phyloP scores from a whole-genome alignment of 768 basidiomycete species.

The Phylloporus rhodoxanthus region DNA sequence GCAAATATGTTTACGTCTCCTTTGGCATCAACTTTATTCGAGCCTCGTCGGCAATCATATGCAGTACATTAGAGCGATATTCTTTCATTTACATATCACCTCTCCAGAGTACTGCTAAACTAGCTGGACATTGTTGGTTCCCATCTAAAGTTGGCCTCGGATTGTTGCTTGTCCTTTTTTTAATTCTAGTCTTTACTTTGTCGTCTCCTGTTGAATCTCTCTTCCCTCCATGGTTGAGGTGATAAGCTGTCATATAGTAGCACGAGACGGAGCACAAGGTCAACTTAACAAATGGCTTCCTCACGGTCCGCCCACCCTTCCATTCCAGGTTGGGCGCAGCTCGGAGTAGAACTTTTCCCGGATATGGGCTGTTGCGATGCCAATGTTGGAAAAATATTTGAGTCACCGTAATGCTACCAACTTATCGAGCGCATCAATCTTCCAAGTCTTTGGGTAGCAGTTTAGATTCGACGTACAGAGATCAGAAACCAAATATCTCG shows the following conservation, averaged over 20 bases:
- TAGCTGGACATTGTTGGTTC: constrained; percentile 24
- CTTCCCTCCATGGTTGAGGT: not conserved
- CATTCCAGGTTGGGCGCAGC: no score
- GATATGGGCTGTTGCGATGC: no score
- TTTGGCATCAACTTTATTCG: constrained; percentile 12
- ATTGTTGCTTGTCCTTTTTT: constrained; percentile 25
- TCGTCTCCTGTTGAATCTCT: not conserved
- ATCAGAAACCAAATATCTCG: constrained; percentile 23
- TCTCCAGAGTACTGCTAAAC: constrained; percentile 22
- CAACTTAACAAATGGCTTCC: no score
- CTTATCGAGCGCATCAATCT: not conserved
- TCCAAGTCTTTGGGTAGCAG: not conserved
- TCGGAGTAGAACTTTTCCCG: no score
- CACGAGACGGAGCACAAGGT: no score
- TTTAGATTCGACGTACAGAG: not conserved
- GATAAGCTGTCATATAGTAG: no score
- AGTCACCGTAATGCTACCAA: no score
- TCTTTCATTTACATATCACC: constrained; percentile 31
- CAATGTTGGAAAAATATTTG: no score
- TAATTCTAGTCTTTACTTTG: constrained; percentile 1
- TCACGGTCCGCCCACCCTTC: no score
- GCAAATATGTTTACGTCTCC: constrained; percentile 14
- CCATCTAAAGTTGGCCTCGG: constrained; percentile 22
- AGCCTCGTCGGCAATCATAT: constrained; percentile 21
- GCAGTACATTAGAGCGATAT: constrained; percentile 30